These are phyloP conservation scores for Xylaria sp. DNA, from an alignment of 2,329 filamentous ascomycete genomes.

Conservation along the genomic window DNA sequence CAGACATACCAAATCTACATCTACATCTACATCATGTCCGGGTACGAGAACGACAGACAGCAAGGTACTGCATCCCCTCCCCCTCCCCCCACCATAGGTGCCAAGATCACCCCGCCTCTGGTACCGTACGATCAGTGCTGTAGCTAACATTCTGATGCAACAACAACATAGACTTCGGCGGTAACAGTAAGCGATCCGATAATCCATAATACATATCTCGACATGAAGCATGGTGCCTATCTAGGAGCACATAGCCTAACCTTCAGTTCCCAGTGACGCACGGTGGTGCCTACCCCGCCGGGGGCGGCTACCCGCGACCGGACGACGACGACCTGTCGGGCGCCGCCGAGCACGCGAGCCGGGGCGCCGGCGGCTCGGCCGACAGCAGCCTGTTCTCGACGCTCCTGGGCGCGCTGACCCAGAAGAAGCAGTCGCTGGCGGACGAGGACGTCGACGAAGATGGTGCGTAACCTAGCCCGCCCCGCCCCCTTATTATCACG, in stretches of 20 bases:
- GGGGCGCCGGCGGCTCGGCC: constrained; percentile 50
- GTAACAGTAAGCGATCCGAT: constrained; percentile 30
- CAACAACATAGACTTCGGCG: constrained; percentile 26
- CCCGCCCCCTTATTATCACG: neutral
- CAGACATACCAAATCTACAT: neutral
- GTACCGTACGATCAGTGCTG: no score
- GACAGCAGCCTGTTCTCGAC: constrained; percentile 52
- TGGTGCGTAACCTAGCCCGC: constrained; percentile 38
- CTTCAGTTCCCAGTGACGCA: constrained; percentile 30
- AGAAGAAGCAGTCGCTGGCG: constrained; percentile 54
- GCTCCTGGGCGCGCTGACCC: constrained; percentile 50
- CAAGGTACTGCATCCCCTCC: constrained; percentile 25
- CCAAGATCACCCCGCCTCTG: no score
- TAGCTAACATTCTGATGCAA: constrained; percentile 22
- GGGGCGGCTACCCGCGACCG: constrained; percentile 41
- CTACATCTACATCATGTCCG: constrained; percentile 23
- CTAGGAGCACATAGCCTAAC: constrained; percentile 5
- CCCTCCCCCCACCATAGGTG: no score
- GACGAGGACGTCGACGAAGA: constrained; percentile 54
- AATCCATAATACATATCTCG: neutral
- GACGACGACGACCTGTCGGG: constrained; percentile 52
- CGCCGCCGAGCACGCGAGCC: constrained; percentile 52
- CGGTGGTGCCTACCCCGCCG: constrained; percentile 37
- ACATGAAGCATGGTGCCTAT: neutral
- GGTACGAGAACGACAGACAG: constrained; percentile 23